Conservation (phyloP, 192 early-diverging fungal genomes). For the Backusella tuberculispora region DNA sequence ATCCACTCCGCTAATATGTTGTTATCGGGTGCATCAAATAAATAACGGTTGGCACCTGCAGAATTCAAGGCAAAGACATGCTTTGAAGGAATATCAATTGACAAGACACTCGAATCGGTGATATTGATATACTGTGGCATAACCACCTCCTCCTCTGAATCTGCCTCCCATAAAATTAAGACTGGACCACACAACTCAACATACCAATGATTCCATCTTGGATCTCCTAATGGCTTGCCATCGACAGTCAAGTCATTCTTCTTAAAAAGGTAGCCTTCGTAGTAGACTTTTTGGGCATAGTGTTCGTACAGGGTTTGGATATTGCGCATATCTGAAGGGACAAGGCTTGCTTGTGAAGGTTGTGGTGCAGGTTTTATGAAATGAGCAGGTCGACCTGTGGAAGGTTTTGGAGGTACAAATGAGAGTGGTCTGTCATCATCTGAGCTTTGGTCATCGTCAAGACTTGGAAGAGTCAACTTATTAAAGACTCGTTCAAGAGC, state of each 20-base stretch:
- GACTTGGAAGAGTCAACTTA: neutral
- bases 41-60: slow-evolving; percentile 71
- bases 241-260: slow-evolving; percentile 66
- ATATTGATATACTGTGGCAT: slow-evolving; percentile 78
- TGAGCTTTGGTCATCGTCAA: slow-evolving; percentile 8
- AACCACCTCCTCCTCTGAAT: slow-evolving; percentile 49
- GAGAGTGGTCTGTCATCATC: slow-evolving; percentile 25
- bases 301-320: slow-evolving; percentile 62
- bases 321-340: slow-evolving; percentile 49
- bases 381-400: slow-evolving; percentile 22
- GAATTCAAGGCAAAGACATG: slow-evolving; percentile 67
- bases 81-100: slow-evolving; percentile 60
- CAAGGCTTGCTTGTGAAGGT: neutral
- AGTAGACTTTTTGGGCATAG: slow-evolving; percentile 69
- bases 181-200: slow-evolving; percentile 74
- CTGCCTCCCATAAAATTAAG: slow-evolving; percentile 62
- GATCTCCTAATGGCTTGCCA: slow-evolving; percentile 60
- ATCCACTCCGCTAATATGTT: slow-evolving; percentile 63
- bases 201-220: slow-evolving; percentile 74
- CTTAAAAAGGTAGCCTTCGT: slow-evolving; percentile 73
- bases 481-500: neutral
- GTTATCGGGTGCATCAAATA: slow-evolving; percentile 60
- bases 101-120: slow-evolving; percentile 64
- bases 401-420: neutral
- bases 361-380: slow-evolving; percentile 42